Conservation (phyloP, 345 rosid genomes). For the Viola odorata region DNA sequence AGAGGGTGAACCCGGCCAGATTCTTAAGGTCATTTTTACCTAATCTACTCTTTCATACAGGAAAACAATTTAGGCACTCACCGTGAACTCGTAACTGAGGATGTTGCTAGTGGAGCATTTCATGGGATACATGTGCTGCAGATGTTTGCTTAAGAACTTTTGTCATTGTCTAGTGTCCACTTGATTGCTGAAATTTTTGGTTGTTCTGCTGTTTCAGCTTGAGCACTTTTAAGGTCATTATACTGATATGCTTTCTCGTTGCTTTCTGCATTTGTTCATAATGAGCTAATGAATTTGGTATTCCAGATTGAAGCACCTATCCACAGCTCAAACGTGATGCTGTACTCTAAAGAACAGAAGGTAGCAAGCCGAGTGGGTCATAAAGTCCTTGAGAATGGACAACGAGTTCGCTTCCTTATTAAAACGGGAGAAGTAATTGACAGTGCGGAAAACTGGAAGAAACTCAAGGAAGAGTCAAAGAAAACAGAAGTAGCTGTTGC, state of each 20-base stretch:
- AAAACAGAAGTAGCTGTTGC: constrained; percentile 48
- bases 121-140: neutral
- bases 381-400: constrained; percentile 64
- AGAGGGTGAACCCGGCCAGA: constrained; percentile 84
- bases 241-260: neutral
- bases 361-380: constrained; percentile 82
- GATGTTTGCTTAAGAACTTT: neutral
- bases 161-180: neutral
- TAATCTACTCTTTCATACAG: neutral
- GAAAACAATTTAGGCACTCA: too few relatives aligned
- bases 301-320: constrained; percentile 90
- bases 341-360: constrained; percentile 74
- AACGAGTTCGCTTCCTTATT: constrained; percentile 60
- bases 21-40: constrained; percentile 53
- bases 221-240: neutral
- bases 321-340: constrained; percentile 95
- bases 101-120: neutral
- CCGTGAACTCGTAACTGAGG: neutral
- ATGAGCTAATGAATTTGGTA: constrained; percentile 8
- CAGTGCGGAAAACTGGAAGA: constrained; percentile 63
- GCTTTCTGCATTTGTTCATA: neutral
- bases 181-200: neutral
- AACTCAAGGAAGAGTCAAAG: constrained; percentile 54
- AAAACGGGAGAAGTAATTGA: constrained; percentile 89
- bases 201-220: neutral